Conservation (phyloP, 305 asterid genomes). For the Solanum chacoense region DNA sequence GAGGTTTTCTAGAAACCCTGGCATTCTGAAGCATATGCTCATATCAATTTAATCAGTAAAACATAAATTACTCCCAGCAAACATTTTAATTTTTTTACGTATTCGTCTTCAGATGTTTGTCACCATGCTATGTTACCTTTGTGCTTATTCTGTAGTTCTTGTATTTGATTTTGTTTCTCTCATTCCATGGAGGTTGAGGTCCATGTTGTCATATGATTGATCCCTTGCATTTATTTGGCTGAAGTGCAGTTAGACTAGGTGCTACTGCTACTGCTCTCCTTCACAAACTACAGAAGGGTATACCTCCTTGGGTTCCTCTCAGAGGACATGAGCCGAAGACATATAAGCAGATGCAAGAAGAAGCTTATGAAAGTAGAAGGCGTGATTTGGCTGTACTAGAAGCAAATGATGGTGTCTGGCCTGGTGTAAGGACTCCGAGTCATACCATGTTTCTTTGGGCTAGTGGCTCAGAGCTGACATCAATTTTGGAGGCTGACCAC, state of each 20-base stretch:
- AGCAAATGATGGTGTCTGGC: constrained; percentile 91
- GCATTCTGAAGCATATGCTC: neutral
- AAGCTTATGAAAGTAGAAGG: constrained; percentile 73
- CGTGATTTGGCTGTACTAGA: constrained; percentile 83
- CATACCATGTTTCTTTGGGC: constrained; percentile 97
- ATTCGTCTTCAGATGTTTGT: neutral
- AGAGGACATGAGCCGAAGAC: constrained; percentile 81
- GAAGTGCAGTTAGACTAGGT: constrained; percentile 67
- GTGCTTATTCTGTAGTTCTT: neutral
- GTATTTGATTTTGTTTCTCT: neutral
- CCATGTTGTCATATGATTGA: neutral
- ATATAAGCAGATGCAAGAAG: constrained; percentile 79
- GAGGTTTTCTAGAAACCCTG: neutral
- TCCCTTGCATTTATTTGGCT: constrained; percentile 1
- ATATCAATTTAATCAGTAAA: neutral
- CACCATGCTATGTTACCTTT: neutral
- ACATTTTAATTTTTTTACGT: neutral
- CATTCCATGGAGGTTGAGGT: neutral
- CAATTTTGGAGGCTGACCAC: constrained; percentile 82
- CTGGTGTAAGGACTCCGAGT: constrained; percentile 78
- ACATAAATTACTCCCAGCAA: neutral
- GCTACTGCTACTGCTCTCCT: constrained; percentile 81
- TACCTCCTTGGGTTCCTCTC: constrained; percentile 96
- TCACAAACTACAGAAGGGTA: constrained; percentile 86
- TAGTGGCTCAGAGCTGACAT: constrained; percentile 83